Base-by-base conservation (phyloP, 805 yeast genomes). In the Ogataea neopini region DNA sequence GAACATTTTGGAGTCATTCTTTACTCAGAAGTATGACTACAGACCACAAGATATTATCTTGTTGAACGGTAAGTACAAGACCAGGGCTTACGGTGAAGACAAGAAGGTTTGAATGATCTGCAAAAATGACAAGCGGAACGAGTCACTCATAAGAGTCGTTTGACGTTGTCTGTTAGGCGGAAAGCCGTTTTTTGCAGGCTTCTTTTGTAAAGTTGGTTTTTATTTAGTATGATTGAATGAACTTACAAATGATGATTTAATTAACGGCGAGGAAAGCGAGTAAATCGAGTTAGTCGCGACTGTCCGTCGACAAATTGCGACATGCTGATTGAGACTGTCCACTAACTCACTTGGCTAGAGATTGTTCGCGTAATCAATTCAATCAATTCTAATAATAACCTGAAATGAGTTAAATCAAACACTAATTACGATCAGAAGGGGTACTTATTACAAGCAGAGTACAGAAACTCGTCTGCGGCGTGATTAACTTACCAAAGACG, bases 11-110 rank as follows among this genome's bases (percentile, higher is more conserved):
- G 73, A 75, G 47, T 74, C 81, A 26, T 86, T 79, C 71, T 79
- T 86, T 68, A 60, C 77, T 45, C 80, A 81, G 42, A 82, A 79
- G 63, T 64, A 64, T 43, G 87, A 86, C 61, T 87, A 86, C 72
- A 75, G 84, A 58, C 85, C 88, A n/a, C 84, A 83, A 62, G 90
- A 86, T 66, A 66, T 86, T 49, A 86, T 86, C 63, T 83, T 84
- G 52, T 76, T 79, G 50, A 74, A 83, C 56, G 94, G 94, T 51
- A 73, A 80, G 50, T 86, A 86, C 59, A 86, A 82, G 47, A 86
- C 92, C 49, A 80, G 74, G 63, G 80, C 91, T 18, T 86, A 86
- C 59, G 94, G 94, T 54, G 61, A 62, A 47, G 69, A 68, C 58
- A 74, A 74, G 63, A 66, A 70, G 54, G 54, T 47, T 29, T 40